phyloP scores from a whole-genome alignment of 495 filamentous ascomycete species.

The Parachaetomium inaequale region DNA sequence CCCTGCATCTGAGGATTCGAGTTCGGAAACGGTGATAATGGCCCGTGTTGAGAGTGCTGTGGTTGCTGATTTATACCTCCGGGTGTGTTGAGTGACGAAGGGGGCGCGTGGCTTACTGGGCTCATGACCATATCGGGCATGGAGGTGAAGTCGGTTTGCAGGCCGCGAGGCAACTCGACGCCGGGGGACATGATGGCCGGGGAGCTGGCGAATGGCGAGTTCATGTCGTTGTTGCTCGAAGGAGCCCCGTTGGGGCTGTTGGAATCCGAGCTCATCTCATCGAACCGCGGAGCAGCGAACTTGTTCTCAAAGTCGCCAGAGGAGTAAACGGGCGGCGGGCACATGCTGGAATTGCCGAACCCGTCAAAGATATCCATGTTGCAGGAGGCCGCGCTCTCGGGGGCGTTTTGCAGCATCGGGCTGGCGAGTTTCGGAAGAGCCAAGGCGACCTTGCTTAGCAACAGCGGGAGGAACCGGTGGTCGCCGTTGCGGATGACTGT shows the following conservation, averaged over 20 bases:
- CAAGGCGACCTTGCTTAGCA: slow-evolving; percentile 66
- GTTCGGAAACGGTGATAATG: slow-evolving; percentile 32
- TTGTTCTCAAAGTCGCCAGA: slow-evolving; percentile 37
- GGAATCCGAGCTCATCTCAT: slow-evolving; percentile 40
- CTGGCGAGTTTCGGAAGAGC: slow-evolving; percentile 57
- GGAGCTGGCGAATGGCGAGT: slow-evolving; percentile 45
- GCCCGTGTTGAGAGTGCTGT: slow-evolving; percentile 30
- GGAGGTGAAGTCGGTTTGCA: slow-evolving; percentile 38
- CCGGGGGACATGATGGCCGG: slow-evolving; percentile 46
- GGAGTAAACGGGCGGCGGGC: slow-evolving; percentile 36
- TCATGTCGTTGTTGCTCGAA: slow-evolving; percentile 38
- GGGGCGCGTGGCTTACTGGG: slow-evolving; percentile 40
- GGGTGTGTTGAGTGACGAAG: slow-evolving; percentile 29
- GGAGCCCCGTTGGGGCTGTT: slow-evolving; percentile 36
- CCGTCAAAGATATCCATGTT: slow-evolving; percentile 58
- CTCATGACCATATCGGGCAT: slow-evolving; percentile 49
- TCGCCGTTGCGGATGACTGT: slow-evolving; percentile 67
- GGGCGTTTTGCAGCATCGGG: slow-evolving; percentile 53
- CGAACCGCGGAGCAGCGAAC: slow-evolving; percentile 37
- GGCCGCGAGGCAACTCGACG: slow-evolving; percentile 34
- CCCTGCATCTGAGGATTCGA: slow-evolving; percentile 36
- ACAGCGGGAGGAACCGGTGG: slow-evolving; percentile 63
- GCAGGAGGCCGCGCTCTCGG: slow-evolving; percentile 37
- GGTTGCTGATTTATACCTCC: slow-evolving; percentile 37
- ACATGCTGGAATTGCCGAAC: slow-evolving; percentile 52